Evolutionary conservation across 2,329 filamentous ascomycete species (phyloP).

Genomic region (Aspergillus pseudoterreus): DNA sequence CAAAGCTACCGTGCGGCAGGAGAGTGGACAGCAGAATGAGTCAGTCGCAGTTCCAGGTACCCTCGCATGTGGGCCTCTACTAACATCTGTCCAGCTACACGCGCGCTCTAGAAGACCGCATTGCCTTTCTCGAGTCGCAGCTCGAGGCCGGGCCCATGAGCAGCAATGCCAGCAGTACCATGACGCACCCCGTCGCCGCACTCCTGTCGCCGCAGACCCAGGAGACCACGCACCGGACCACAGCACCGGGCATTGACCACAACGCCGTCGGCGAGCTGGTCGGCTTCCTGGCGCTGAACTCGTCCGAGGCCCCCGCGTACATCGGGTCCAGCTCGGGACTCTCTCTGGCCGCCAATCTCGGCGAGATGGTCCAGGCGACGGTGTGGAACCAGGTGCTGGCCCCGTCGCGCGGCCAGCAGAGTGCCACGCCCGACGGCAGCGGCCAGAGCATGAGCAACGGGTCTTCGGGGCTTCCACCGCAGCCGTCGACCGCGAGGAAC

Average conservation of each 20-base stretch:
- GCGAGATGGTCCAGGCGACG: slow-evolving; percentile 53
- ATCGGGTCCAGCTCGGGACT: slow-evolving; percentile 50
- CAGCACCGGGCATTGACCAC: slow-evolving; percentile 24
- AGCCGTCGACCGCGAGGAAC: slow-evolving; percentile 11
- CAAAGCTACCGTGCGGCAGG: slow-evolving; percentile 40
- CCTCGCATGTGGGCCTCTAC: background rate
- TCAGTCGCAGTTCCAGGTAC: slow-evolving; percentile 11
- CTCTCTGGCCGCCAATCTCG: slow-evolving; percentile 48
- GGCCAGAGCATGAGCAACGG: slow-evolving; percentile 5
- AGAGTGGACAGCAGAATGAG: slow-evolving; percentile 35
- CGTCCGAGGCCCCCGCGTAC: slow-evolving; percentile 46
- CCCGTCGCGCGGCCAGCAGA: slow-evolving; percentile 18
- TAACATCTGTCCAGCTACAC: slow-evolving; percentile 37
- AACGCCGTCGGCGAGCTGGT: slow-evolving; percentile 45
- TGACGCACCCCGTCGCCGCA: slow-evolving; percentile 17
- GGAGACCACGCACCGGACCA: slow-evolving; percentile 14
- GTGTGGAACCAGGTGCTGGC: slow-evolving; percentile 52
- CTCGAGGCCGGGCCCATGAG: slow-evolving; percentile 18
- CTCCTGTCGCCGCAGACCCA: slow-evolving; percentile 22
- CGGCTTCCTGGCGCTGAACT: slow-evolving; percentile 47
- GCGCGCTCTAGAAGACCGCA: slow-evolving; percentile 40
- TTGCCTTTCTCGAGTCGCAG: slow-evolving; percentile 40
- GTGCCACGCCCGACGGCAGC: slow-evolving; percentile 10
- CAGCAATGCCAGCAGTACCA: slow-evolving; percentile 12
- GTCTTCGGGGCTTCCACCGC: slow-evolving; percentile 11